Conservation (phyloP, 208 protist genomes). For the Crithidia sp. region DNA sequence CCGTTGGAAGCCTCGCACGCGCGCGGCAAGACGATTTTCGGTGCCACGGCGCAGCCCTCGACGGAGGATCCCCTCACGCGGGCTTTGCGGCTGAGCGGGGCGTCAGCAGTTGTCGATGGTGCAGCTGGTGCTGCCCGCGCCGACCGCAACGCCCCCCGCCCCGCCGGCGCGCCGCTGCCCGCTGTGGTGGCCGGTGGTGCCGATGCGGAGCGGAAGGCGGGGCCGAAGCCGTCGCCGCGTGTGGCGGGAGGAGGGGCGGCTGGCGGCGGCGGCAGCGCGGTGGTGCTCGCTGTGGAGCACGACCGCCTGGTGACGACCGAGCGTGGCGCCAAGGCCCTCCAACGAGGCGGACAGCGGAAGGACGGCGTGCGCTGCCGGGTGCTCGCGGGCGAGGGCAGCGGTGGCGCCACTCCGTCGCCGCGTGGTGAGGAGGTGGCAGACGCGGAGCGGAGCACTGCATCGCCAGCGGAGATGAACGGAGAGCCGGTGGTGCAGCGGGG, state of each 20-base stretch:
- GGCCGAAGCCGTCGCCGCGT: neutral
- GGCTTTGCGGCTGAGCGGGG: conserved; percentile 21
- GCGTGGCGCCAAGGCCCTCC: neutral
- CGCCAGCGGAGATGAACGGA: neutral
- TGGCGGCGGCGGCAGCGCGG: neutral
- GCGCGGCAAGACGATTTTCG: conserved; percentile 9
- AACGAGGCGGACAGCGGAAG: conserved; percentile 12
- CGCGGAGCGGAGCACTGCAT: neutral
- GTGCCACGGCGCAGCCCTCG: neutral
- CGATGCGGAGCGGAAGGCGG: conserved; percentile 11
- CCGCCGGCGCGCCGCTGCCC: neutral
- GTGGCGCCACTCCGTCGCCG: neutral
- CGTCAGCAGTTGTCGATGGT: neutral
- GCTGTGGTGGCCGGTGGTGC: neutral
- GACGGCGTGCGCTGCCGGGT: conserved; percentile 29
- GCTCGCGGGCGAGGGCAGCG: neutral
- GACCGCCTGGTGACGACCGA: conserved; percentile 22
- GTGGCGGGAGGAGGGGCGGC: too few relatives aligned
- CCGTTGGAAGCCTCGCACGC: neutral
- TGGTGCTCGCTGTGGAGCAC: conserved; percentile 28
- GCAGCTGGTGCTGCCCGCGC: neutral
- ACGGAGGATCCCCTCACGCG: conserved; percentile 27
- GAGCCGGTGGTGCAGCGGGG: too few relatives aligned
- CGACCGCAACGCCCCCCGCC: conserved; percentile 4
- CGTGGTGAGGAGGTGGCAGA: neutral